Evolutionary conservation across 805 yeast species (phyloP).

Genomic region (Saturnispora gosingensis): DNA sequence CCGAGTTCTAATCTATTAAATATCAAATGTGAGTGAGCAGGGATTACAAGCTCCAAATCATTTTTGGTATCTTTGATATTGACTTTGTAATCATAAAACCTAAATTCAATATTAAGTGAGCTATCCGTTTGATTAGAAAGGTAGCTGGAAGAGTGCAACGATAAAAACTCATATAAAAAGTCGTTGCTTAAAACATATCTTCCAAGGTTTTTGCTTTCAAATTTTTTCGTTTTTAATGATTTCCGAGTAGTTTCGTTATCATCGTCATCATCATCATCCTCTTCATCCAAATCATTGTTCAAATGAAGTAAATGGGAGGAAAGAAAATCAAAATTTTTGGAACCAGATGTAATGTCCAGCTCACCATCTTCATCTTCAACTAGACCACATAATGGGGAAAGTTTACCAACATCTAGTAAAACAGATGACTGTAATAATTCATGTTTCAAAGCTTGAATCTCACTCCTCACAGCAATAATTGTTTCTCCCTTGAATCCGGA

Average conservation of each 20-base stretch:
- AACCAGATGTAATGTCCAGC: background rate
- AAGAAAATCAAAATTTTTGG: background rate
- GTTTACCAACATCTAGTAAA: conserved; percentile 40
- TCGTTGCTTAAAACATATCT: background rate
- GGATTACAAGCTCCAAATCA: conserved; percentile 3
- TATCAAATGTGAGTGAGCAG: conserved; percentile 10
- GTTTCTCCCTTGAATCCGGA: conserved; percentile 33
- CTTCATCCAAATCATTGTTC: background rate
- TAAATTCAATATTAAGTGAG: background rate
- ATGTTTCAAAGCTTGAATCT: conserved; percentile 50
- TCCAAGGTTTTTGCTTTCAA: background rate
- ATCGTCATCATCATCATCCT: background rate
- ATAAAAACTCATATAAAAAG: conserved; percentile 1
- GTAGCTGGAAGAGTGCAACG: background rate
- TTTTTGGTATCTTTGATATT: background rate
- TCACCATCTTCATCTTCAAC: conserved; percentile 7
- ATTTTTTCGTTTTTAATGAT: background rate
- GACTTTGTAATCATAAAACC: conserved; percentile 11
- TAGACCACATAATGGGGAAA: conserved; percentile 39
- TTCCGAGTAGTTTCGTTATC: background rate
- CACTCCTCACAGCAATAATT: conserved; percentile 61
- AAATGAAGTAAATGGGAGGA: background rate
- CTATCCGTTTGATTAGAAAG: background rate
- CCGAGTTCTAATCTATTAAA: conserved; percentile 6
- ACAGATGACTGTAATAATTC: conserved; percentile 39